These are phyloP conservation scores for Allium cepa DNA, from an alignment of 106 monocot genomes.

Conservation along the genomic window DNA sequence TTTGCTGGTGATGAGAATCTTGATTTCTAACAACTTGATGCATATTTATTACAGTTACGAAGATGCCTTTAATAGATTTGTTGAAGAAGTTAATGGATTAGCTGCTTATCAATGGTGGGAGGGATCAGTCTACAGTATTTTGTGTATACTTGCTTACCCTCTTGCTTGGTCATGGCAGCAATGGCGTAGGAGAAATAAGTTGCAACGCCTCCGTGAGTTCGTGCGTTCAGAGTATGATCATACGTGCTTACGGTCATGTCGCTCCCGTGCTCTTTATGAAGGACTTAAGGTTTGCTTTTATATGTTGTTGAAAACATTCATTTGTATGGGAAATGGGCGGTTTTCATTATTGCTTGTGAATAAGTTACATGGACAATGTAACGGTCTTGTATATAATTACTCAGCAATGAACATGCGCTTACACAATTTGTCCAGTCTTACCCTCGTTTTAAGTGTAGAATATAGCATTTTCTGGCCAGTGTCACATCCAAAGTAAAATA, in stretches of 20 bases:
- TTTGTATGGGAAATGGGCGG: no score
- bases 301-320: neutral
- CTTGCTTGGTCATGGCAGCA: constrained; percentile 96
- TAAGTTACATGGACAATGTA: no score
- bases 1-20: no score
- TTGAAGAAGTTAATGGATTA: constrained; percentile 75
- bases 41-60: constrained; percentile 47
- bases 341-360: no score
- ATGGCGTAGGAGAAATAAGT: constrained; percentile 79
- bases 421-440: no score
- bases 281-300: constrained; percentile 65
- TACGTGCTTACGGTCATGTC: constrained; percentile 84
- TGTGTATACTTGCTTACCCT: constrained; percentile 70
- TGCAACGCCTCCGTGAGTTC: constrained; percentile 84
- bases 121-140: constrained; percentile 71
- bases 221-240: constrained; percentile 93
- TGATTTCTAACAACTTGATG: neutral
- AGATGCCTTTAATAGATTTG: constrained; percentile 89
- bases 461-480: no score
- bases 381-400: no score
- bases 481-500: no score
- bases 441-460: no score
- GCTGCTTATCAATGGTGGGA: constrained; percentile 97
- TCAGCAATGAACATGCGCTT: no score
- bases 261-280: constrained; percentile 91